Conservation (phyloP, 2,329 filamentous ascomycete genomes). For the Phoma sp. region DNA sequence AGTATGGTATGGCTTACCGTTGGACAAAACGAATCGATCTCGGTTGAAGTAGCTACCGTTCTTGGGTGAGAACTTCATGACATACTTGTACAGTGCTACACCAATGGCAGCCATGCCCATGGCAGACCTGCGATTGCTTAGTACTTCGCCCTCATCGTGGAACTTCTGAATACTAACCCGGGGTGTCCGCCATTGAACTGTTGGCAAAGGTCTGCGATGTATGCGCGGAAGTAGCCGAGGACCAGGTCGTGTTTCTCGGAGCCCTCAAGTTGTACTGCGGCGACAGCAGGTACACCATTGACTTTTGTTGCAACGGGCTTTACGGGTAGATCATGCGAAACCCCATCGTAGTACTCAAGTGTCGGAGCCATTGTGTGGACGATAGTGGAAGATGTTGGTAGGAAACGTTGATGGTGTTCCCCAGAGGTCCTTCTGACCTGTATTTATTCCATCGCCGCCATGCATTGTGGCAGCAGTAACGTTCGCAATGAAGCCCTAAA, state of each 20-base stretch:
- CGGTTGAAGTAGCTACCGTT: conserved; percentile 65
- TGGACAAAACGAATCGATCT: conserved; percentile 66
- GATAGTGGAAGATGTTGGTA: background rate
- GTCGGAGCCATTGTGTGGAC: conserved; percentile 14
- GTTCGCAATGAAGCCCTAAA: background rate
- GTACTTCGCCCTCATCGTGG: background rate
- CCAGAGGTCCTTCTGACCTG: background rate
- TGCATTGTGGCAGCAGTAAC: background rate
- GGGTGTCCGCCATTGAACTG: conserved; percentile 12
- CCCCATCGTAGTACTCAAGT: conserved; percentile 18
- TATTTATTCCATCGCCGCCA: conserved; percentile 7
- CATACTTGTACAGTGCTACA: conserved; percentile 67
- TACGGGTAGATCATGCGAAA: conserved; percentile 15
- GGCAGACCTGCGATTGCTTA: conserved; percentile 37
- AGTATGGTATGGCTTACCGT: background rate
- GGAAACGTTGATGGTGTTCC: background rate
- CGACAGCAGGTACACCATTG: conserved; percentile 17
- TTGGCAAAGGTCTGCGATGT: conserved; percentile 15
- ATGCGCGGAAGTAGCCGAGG: conserved; percentile 19
- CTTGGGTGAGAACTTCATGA: conserved; percentile 65
- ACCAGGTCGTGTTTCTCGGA: conserved; percentile 21
- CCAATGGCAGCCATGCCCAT: conserved; percentile 70
- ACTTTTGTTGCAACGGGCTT: conserved; percentile 21
- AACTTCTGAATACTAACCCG: background rate
- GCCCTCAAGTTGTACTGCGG: conserved; percentile 13